Evolutionary conservation across 1,139 yeast species (phyloP), one percentile per base, ranked within the genome.

Genomic region (Zhuliangozyma parablackwelliae): DNA sequence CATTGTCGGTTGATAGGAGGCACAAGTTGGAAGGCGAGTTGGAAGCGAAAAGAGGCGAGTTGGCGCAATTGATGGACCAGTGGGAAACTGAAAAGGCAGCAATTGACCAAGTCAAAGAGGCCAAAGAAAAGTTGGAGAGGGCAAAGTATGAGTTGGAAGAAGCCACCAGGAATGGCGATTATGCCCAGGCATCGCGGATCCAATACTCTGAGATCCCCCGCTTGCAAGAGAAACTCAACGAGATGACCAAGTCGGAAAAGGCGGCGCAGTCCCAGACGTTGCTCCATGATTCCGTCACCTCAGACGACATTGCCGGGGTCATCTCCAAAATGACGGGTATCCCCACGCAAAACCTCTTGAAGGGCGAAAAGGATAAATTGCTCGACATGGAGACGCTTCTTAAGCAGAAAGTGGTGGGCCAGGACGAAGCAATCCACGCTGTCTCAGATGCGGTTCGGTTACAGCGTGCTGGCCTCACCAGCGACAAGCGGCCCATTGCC

Each of bases 281-380:
- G 40, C 64, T 92, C 28, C 97, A 92, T 59, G 98, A 92, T 50
- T 80, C 96, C 0, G 97, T 92, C 3, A 86, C 96, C 0, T 75
- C 96, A 1, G 96, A 90, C 48, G 98, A 92, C 61, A 92, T 92
- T 50, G 94, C 97, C 0, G 72, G 78, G 42, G 98, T 92, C 6
- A 85, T 92, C 10, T 83, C 96, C 10, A 82, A 88, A 49, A 88
- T 94, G 83, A 92, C 98, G 0, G 97, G 97, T 28, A 89, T 92
- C 32, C 98, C 98, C 5, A 85, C 88, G n/a, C 84, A 81, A 46
- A 86, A 89, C 27, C 78, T 92, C 46, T 73, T 92, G 82, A 85
- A 85, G 57, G 97, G 97, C 34, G 98, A 92, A 56, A 88, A 87
- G 63, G 97, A 90, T 56, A 83, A 89, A 54, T 70, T 92, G 41